These are phyloP conservation scores for Wickerhamomyces chaumierensis DNA, from an alignment of 805 yeast genomes.

Conservation along the genomic window DNA sequence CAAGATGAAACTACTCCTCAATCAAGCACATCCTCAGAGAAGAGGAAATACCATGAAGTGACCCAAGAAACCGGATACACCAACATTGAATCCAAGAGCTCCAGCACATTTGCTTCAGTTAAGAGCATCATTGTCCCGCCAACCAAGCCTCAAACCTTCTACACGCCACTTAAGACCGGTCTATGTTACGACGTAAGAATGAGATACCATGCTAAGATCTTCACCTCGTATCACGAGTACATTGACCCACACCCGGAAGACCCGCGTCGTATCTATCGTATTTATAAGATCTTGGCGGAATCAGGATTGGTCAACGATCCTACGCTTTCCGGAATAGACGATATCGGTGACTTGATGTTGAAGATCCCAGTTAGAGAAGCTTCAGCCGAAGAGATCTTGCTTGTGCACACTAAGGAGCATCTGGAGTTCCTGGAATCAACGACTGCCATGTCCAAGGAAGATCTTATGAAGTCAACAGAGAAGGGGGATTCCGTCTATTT, in stretches of 20 bases:
- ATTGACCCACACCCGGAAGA: conserved; percentile 99
- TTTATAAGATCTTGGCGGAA: conserved; percentile 87
- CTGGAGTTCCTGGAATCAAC: conserved; percentile 66
- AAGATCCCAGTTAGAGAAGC: conserved; percentile 91
- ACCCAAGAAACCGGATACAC: too few species aligned
- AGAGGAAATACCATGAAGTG: too few species aligned
- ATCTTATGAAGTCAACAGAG: conserved; percentile 73
- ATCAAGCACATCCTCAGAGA: too few species aligned
- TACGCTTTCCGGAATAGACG: conserved; percentile 50
- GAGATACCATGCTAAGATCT: conserved; percentile 94
- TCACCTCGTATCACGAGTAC: conserved; percentile 84
- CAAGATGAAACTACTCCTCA: too few species aligned
- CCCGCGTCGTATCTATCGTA: conserved; percentile 89
- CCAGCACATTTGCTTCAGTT: background rate
- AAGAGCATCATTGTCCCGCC: conserved; percentile 39
- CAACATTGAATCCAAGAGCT: too few species aligned
- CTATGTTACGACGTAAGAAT: conserved; percentile 92
- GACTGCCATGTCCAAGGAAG: conserved; percentile 64
- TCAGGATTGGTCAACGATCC: conserved; percentile 83
- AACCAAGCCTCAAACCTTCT: conserved; percentile 55
- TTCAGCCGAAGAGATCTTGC: conserved; percentile 67
- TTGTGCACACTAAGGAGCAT: conserved; percentile 79
- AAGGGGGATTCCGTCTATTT: conserved; percentile 91
- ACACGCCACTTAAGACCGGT: conserved; percentile 79
- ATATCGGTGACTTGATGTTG: conserved; percentile 77